Evolutionary conservation across 495 filamentous ascomycete genomes (phyloP).

Genomic region (Hypoxylon fragiforme): DNA sequence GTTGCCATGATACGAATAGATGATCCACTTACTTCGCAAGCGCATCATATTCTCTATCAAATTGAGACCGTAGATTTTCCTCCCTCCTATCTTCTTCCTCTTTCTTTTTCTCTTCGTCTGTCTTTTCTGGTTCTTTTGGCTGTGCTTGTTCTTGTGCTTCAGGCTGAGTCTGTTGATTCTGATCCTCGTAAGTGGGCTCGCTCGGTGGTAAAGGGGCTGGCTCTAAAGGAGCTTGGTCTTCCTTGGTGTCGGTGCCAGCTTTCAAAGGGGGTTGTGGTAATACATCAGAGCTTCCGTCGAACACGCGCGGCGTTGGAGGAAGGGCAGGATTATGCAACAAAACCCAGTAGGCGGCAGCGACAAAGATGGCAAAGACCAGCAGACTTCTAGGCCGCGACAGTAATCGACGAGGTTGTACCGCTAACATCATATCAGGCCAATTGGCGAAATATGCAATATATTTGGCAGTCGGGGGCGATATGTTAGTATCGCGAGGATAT

Average conservation of each 20-base stretch:
- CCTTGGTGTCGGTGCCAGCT: conserved; percentile 1
- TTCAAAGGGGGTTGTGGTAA: conserved; percentile 15
- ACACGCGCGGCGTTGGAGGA: conserved; percentile 16
- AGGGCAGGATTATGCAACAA: conserved; percentile 25
- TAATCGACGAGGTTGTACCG: conserved; percentile 52
- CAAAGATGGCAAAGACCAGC: conserved; percentile 31
- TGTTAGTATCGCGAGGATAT: conserved; percentile 18
- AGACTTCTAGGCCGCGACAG: conserved; percentile 50
- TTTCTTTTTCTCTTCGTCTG: conserved; percentile 33
- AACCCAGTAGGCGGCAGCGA: conserved; percentile 40
- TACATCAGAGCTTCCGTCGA: conserved; percentile 7
- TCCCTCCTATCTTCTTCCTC: conserved; percentile 35
- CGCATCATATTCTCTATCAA: conserved; percentile 43
- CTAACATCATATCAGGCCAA: conserved; percentile 35
- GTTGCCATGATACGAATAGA: background rate
- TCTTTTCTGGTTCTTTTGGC: conserved; percentile 7
- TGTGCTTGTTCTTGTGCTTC: conserved; percentile 3
- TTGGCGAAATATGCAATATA: conserved; percentile 8
- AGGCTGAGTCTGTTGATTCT: conserved; percentile 6
- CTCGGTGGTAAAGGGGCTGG: conserved; percentile 8
- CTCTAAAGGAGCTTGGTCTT: conserved; percentile 1
- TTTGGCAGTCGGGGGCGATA: conserved; percentile 1
- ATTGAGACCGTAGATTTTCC: conserved; percentile 40
- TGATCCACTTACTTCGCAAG: conserved; percentile 43
- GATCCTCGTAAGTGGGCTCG: background rate